Conservation (phyloP, 2,329 filamentous ascomycete species). For the Tolypocladium paradoxum region DNA sequence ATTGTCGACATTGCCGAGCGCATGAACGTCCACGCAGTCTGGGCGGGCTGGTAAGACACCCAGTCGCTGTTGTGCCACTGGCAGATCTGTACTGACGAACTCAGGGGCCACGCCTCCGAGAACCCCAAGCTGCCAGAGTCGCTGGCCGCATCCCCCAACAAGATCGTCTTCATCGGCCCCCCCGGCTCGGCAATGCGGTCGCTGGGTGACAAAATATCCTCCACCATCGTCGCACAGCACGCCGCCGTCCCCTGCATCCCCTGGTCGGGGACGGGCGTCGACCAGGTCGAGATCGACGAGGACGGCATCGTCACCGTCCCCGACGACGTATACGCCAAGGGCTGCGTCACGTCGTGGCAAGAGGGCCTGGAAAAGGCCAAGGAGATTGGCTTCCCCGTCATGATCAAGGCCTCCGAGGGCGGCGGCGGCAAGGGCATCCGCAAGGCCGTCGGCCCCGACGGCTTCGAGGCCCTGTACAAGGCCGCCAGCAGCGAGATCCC, state of each 20-base stretch:
- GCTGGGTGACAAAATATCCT: conserved; percentile 98
- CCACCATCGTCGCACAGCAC: conserved; percentile 97
- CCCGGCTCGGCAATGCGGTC: conserved; percentile 98
- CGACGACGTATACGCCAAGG: conserved; percentile 76
- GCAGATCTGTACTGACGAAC: conserved; percentile 3
- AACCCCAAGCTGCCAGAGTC: conserved; percentile 97
- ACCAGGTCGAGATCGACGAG: conserved; percentile 66
- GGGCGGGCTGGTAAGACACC: conserved; percentile 81
- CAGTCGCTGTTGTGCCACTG: not conserved
- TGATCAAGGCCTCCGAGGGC: conserved; percentile 99
- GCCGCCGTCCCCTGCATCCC: conserved; percentile 93
- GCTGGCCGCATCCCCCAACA: conserved; percentile 89
- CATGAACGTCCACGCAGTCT: conserved; percentile 96
- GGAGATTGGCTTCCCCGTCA: conserved; percentile 95
- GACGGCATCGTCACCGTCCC: conserved; percentile 85
- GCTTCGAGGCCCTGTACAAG: conserved; percentile 82
- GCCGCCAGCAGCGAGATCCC: conserved; percentile 95
- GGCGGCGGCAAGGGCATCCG: conserved; percentile 99
- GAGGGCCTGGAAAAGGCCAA: conserved; percentile 80
- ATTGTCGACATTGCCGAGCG: conserved; percentile 98
- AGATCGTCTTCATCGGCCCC: conserved; percentile 98
- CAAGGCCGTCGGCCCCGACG: conserved; percentile 77
- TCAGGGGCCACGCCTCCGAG: conserved; percentile 91
- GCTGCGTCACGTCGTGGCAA: conserved; percentile 80
- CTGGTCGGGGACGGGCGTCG: conserved; percentile 95